phyloP scores from a whole-genome alignment of 768 basidiomycete genomes.

The Dictyophora rubrovolvata region DNA sequence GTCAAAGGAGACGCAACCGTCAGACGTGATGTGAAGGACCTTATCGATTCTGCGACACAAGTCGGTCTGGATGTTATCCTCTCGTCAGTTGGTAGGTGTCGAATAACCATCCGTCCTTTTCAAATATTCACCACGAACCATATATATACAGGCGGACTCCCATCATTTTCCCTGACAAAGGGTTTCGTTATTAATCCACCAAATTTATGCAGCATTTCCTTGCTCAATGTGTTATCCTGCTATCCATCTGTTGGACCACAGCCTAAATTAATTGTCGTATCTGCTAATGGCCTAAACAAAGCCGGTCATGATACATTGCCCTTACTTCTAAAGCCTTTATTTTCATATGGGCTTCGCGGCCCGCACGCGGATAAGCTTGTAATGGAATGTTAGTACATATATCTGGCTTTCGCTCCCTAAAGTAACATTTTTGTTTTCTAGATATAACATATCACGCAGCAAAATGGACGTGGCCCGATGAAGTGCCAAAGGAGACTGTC shows the following conservation, averaged over 20 bases:
- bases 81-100: conserved; percentile 48
- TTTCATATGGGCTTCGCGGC: conserved; percentile 30
- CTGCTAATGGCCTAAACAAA: conserved; percentile 42
- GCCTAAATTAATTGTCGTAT: conserved; percentile 44
- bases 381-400: conserved; percentile 30
- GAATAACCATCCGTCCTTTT: no score
- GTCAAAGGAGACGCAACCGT: conserved; percentile 53
- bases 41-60: conserved; percentile 36
- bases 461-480: conserved; percentile 39
- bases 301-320: conserved; percentile 38
- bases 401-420: neutral
- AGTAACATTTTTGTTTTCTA: neutral
- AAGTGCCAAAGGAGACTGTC: conserved; percentile 28
- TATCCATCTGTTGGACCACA: conserved; percentile 31
- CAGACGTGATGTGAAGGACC: conserved; percentile 38
- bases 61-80: conserved; percentile 42
- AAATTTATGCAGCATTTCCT: conserved; percentile 47
- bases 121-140: no score
- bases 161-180: conserved; percentile 34
- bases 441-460: conserved; percentile 32
- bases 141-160: conserved; percentile 31
- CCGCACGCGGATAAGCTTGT: conserved; percentile 57
- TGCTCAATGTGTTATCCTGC: conserved; percentile 48
- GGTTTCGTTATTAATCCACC: conserved; percentile 40
- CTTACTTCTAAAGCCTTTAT: conserved; percentile 36